phyloP scores from a whole-genome alignment of 148 eudicot genomes.

The Heliosperma pusillum region DNA sequence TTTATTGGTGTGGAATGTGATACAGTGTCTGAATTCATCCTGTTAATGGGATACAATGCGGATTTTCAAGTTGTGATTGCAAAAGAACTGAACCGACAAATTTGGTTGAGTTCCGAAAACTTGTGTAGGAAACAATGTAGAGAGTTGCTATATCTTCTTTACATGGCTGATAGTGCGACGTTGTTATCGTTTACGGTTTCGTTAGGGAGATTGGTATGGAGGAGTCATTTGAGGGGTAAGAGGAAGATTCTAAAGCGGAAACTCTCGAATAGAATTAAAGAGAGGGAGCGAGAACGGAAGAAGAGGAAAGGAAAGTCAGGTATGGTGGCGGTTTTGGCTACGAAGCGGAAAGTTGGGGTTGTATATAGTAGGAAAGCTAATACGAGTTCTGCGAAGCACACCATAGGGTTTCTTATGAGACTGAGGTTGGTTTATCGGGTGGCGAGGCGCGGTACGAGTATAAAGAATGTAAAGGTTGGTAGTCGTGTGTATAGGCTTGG shows the following conservation, averaged over 20 bases:
- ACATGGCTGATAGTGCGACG: constrained; percentile 33
- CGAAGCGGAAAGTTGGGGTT: constrained; percentile 17
- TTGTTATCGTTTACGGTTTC: constrained; percentile 34
- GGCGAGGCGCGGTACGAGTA: constrained; percentile 13
- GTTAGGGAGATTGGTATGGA: constrained; percentile 29
- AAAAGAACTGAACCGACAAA: constrained; percentile 27
- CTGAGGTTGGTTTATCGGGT: constrained; percentile 4
- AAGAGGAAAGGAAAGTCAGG: constrained; percentile 18
- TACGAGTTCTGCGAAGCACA: constrained; percentile 6
- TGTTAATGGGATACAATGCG: constrained; percentile 37
- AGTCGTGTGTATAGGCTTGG: constrained; percentile 37
- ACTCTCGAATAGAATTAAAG: constrained; percentile 19
- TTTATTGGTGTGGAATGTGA: background rate
- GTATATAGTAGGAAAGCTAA: constrained; percentile 1
- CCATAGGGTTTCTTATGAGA: constrained; percentile 27
- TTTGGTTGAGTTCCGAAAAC: constrained; percentile 27
- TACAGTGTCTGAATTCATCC: constrained; percentile 33
- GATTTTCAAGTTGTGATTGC: constrained; percentile 37
- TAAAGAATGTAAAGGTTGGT: constrained; percentile 26
- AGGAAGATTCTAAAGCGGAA: constrained; percentile 19
- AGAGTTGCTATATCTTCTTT: constrained; percentile 34
- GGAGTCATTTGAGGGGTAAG: constrained; percentile 27
- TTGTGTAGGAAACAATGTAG: constrained; percentile 35
- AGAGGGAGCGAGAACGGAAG: constrained; percentile 16
- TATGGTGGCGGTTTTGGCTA: constrained; percentile 11